Percentiles rank a stretch among this genome's conserved stretches.
These are phyloP conservation scores for Solanum peruvianum DNA, from an alignment of 257 asterid genomes.

Conservation along the genomic window DNA sequence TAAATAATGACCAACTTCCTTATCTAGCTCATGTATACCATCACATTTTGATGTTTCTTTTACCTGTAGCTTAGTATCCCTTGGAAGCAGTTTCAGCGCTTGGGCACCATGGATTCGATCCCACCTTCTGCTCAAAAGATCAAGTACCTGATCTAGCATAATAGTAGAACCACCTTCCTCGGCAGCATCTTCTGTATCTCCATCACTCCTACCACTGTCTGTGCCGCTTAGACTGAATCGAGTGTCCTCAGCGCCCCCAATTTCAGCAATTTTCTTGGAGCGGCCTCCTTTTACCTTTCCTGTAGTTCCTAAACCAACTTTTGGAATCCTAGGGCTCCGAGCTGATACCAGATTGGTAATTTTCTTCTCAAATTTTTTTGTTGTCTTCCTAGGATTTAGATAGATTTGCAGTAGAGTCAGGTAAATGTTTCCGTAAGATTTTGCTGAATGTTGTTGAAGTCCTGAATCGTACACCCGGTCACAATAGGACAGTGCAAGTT, in stretches of 20 bases:
- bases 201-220: slow-evolving; percentile 91
- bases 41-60: not conserved
- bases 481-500: slow-evolving; percentile 80
- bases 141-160: slow-evolving; percentile 86
- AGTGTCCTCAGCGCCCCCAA: slow-evolving; percentile 74
- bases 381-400: slow-evolving; percentile 74
- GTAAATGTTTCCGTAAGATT: slow-evolving; percentile 66
- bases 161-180: slow-evolving; percentile 65
- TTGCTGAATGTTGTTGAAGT: slow-evolving; percentile 47
- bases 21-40: not conserved
- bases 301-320: slow-evolving; percentile 30
- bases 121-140: slow-evolving; percentile 89
- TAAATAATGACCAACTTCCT: not conserved
- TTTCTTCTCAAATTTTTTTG: slow-evolving; percentile 65
- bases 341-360: slow-evolving; percentile 43
- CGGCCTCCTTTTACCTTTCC: slow-evolving; percentile 38
- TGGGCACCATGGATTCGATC: slow-evolving; percentile 94
- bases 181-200: slow-evolving; percentile 54
- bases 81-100: slow-evolving; percentile 80
- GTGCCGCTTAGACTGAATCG: slow-evolving; percentile 72
- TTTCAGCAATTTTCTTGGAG: slow-evolving; percentile 71
- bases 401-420: slow-evolving; percentile 86
- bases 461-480: slow-evolving; percentile 76
- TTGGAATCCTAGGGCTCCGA: slow-evolving; percentile 40
- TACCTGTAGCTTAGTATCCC: slow-evolving; percentile 87